Base-by-base conservation (phyloP, 2,329 filamentous ascomycete genomes). In the Exserohilum turcica region DNA sequence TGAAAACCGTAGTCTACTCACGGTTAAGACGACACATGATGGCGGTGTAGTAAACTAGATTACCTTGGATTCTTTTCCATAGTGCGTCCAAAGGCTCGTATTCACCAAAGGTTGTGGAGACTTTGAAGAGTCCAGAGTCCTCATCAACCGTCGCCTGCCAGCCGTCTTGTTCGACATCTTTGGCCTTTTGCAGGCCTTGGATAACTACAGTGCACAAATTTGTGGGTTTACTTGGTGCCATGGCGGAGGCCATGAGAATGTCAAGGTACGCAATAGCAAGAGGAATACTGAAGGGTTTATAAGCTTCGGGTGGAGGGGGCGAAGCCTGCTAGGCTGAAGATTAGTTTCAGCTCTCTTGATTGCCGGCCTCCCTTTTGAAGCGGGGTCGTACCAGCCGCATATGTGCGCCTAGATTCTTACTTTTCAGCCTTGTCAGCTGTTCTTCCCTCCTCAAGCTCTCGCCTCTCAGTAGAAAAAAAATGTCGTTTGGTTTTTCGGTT, bases 401-500 rank as follows among this genome's bases (percentile, higher is more conserved):
- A 21, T 18, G 15, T 29, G 38, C 38, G 24, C 27, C 38, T 12
- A 5, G 9, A 7, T 28, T 3, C 10, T 6, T 10, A n/a, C 9
- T 40, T 10, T n/a, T 42, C 27, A 42, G 38, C 38, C 27, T 19
- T n/a, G 3, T 29, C 38, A 40, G 10, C 13, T 18, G 6, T 6
- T 28, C n/a, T 29, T 19, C 5, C 8, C 2, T 18, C 4, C 16
- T 4, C 38, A 40, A 28, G 24, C 10, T 15, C 24, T 2, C 27
- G 24, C 3, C 2, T 5, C 38, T 29, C n/a, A 12, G 28, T 16
- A 29, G 38, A 19, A 42, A n/a, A 28, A 37, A 37, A 3, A 46
- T 37, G 43, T 46, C 43, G 24, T 46, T 46, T 9, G 43, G 43
- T 1, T 46, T 46, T 15, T 46, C 33, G 1, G 19, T 46, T 15